Evolutionary conservation across 1,284 basidiomycete species (phyloP).

Genomic region (Hemileia vastatrix): DNA sequence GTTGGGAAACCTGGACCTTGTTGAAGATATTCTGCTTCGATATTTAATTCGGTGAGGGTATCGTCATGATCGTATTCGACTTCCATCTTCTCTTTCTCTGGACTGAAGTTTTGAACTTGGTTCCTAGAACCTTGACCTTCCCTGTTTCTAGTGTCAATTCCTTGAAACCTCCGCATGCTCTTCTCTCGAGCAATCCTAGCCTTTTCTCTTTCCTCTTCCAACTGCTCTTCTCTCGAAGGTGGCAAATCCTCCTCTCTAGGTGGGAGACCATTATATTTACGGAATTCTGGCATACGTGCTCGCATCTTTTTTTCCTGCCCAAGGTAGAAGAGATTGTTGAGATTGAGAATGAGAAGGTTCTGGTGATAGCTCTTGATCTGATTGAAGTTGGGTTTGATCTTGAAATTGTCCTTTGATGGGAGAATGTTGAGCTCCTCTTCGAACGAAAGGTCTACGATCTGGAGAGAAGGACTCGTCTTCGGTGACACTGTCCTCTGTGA

Average conservation of each 20-base stretch:
- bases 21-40: not conserved
- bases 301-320: no score
- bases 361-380: no score
- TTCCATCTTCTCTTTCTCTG: not conserved
- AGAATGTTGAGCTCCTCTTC: not conserved
- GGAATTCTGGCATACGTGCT: no score
- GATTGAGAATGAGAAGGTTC: no score
- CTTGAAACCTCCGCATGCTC: not conserved
- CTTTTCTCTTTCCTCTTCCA: no score
- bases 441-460: not conserved
- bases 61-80: not conserved
- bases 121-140: not conserved
- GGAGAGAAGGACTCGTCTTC: not conserved
- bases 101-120: no score
- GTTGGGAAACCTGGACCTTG: not conserved
- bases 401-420: no score
- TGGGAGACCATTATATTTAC: no score
- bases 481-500: not conserved
- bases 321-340: no score
- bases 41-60: not conserved
- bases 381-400: no score
- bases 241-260: not conserved
- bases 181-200: not conserved
- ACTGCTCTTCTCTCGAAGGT: not conserved
- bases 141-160: not conserved